phyloP scores from a whole-genome alignment of 2,329 filamentous ascomycete genomes.

The Trichophyton rubrum region DNA sequence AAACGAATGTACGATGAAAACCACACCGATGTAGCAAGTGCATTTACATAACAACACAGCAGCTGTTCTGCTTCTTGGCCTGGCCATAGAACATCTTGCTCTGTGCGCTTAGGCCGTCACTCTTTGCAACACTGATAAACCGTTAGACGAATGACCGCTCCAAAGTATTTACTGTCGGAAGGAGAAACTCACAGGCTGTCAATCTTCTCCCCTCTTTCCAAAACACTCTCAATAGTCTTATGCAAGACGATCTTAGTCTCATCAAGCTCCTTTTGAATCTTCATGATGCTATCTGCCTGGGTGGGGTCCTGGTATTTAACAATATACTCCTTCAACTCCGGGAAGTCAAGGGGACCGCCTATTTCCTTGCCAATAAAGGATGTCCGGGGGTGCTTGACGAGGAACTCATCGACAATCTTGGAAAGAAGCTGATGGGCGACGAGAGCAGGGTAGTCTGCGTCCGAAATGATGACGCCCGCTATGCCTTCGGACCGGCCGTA shows the following conservation, averaged over 20 bases:
- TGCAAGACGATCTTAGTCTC: slow-evolving; percentile 96
- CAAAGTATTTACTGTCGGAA: background rate
- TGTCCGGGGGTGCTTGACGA: slow-evolving; percentile 55
- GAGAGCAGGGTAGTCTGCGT: slow-evolving; percentile 35
- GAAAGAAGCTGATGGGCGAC: slow-evolving; percentile 44
- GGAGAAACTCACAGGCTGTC: slow-evolving; percentile 49
- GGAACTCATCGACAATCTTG: slow-evolving; percentile 74
- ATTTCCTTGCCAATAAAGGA: slow-evolving; percentile 45
- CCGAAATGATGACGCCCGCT: slow-evolving; percentile 61
- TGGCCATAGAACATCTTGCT: slow-evolving; percentile 95
- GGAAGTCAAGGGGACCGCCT: slow-evolving; percentile 46
- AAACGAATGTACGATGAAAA: background rate
- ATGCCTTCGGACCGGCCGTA: slow-evolving; percentile 64
- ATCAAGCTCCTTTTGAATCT: slow-evolving; percentile 92
- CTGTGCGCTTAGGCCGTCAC: slow-evolving; percentile 74
- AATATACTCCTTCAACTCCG: slow-evolving; percentile 70
- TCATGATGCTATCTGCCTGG: slow-evolving; percentile 82
- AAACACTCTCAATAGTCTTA: slow-evolving; percentile 61
- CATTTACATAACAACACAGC: slow-evolving; percentile 43
- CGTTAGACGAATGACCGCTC: background rate
- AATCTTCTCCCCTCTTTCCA: slow-evolving; percentile 93
- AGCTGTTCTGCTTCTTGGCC: slow-evolving; percentile 51
- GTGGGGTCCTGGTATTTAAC: slow-evolving; percentile 72
- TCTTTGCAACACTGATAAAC: slow-evolving; percentile 61
- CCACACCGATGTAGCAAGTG: background rate